A percentile compares a stretch with the other conserved stretches of the same genome.
These are phyloP conservation scores for Babesia bigemina DNA, from an alignment of 169 alveolate species.

Conservation along the genomic window DNA sequence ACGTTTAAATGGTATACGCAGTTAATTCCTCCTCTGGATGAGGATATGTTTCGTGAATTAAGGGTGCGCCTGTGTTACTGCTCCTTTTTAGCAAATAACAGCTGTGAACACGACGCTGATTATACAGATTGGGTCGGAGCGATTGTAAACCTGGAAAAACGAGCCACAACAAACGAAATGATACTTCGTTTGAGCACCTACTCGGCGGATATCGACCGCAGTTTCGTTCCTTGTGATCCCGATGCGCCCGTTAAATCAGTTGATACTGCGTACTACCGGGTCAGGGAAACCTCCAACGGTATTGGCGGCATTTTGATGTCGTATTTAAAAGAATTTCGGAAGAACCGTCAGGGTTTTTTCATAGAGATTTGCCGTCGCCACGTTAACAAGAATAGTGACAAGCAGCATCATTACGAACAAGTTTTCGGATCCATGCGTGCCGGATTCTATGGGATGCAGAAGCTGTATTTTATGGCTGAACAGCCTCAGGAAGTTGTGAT, in stretches of 20 bases:
- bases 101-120: slow-evolving; percentile 28
- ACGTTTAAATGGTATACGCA: slow-evolving; percentile 30
- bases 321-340: slow-evolving; percentile 9
- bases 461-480: neutral
- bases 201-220: slow-evolving; percentile 5
- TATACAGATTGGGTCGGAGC: slow-evolving; percentile 49
- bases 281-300: neutral
- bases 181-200: slow-evolving; percentile 20
- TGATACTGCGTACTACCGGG: neutral
- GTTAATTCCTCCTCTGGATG: neutral
- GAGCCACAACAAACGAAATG: neutral
- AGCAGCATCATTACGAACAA: neutral
- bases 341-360: slow-evolving; percentile 23
- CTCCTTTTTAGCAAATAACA: slow-evolving; percentile 10
- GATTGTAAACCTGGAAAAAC: neutral
- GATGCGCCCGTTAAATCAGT: neutral
- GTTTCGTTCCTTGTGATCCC: slow-evolving; percentile 4
- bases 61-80: slow-evolving; percentile 39
- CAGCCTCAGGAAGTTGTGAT: slow-evolving; percentile 33
- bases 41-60: neutral
- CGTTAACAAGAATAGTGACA: neutral
- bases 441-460: slow-evolving; percentile 44
- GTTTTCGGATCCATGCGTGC: slow-evolving; percentile 9
- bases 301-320: neutral
- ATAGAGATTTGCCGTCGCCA: slow-evolving; percentile 36